Base-by-base conservation (phyloP, 345 rosid species). In the Salix udensis region DNA sequence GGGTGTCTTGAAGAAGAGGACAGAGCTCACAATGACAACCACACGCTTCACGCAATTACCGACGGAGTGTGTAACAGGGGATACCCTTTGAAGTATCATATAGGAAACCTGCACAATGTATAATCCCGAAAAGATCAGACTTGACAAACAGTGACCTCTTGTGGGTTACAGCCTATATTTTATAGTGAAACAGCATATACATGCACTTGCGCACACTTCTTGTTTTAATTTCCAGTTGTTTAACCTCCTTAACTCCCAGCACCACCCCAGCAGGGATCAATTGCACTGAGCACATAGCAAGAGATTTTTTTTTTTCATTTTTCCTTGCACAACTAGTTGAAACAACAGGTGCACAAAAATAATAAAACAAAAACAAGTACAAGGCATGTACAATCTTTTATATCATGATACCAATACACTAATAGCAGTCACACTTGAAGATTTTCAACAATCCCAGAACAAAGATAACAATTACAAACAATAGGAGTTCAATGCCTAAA, bases 11-110 rank as follows among this genome's bases (percentile, higher is more conserved):
- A 96, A 96, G 93, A 96, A 88, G 75, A 96, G 11, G 42, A 94
- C 97, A 31, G 99, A 94, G 95, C 99, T 96, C 79, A 94, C 95
- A n/a, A 96, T 96, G 84, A 96, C 99, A 71, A 91, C 99, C 66
- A 96, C 99, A 67, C 99, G 90, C 91, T 96, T 96, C 86, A 96
- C 99, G 42, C 99, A 96, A 80, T 96, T 96, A 69, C 99, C 99
- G 16, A 96, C 98, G 0, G 99, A 96, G 85, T 96, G 99, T 46
- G 93, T 90, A 71, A 96, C 98, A 8, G 99, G 99, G 73, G 98
- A 94, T 78, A 94, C 99, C 82, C 99, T 92, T 78, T 92, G 89
- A 80, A 96, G 74, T 70, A 96, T 94, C 98, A 96, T 92, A 71
- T 93, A 96, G 0, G 99, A 92, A 72, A 96, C 99, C 99, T 96